phyloP scores from a whole-genome alignment of 1,284 basidiomycete species.

The Pascua guehoae region DNA sequence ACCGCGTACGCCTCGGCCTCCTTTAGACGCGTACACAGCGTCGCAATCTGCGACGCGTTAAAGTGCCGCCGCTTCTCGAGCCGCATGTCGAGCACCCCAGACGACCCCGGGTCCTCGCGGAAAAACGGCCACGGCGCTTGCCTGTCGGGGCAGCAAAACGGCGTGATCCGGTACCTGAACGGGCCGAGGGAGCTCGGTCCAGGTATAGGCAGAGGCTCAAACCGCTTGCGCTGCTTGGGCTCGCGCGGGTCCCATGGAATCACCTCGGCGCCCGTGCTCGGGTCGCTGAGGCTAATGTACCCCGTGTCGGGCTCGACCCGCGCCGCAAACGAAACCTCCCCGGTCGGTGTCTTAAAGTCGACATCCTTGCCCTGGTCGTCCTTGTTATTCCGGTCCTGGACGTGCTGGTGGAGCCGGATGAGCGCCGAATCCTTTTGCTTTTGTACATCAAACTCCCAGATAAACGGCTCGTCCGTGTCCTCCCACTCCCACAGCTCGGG shows the following conservation, averaged over 20 bases:
- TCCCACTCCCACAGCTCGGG: slow-evolving; percentile 15
- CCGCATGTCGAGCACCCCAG: slow-evolving; percentile 18
- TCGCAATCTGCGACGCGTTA: slow-evolving; percentile 14
- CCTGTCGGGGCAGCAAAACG: slow-evolving; percentile 24
- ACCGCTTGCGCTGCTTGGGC: not conserved
- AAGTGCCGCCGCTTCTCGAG: slow-evolving; percentile 13
- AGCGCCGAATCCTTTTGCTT: slow-evolving; percentile 4
- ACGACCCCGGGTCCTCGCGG: slow-evolving; percentile 26
- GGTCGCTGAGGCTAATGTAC: not conserved
- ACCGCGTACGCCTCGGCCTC: slow-evolving; percentile 7
- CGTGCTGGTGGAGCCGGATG: slow-evolving; percentile 1
- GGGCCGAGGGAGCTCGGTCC: not conserved
- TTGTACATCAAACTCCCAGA: slow-evolving; percentile 21
- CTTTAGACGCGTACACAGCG: slow-evolving; percentile 18
- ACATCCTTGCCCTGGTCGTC: slow-evolving; percentile 5
- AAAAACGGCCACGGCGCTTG: slow-evolving; percentile 30
- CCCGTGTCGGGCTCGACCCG: not conserved
- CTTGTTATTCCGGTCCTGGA: not conserved
- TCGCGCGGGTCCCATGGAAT: not conserved
- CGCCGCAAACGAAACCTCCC: too few species aligned
- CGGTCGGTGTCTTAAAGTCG: not conserved
- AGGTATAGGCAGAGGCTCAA: not conserved
- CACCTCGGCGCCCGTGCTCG: not conserved
- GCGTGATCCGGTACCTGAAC: slow-evolving; percentile 19
- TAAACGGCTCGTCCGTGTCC: slow-evolving; percentile 22